phyloP scores from a whole-genome alignment of 768 basidiomycete genomes.

The Agrocybe chaxingu region DNA sequence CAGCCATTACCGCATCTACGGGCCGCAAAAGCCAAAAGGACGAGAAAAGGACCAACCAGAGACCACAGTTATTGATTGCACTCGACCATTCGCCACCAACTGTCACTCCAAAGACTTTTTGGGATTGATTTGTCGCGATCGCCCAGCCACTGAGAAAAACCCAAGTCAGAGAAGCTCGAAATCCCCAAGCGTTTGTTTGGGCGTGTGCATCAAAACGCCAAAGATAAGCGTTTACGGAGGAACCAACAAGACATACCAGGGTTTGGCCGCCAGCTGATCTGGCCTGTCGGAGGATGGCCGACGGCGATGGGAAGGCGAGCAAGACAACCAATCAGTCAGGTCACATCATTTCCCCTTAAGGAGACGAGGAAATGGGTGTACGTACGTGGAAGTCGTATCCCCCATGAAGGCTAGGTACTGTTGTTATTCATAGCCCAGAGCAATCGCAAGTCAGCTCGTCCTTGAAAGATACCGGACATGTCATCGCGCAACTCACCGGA shows the following conservation, averaged over 20 bases:
- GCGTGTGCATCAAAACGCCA: constrained; percentile 11
- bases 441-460: constrained; percentile 8
- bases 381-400: constrained; percentile 37
- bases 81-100: constrained; percentile 81
- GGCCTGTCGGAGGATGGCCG: constrained; percentile 22
- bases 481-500: constrained; percentile 46
- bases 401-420: constrained; percentile 45
- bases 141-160: constrained; percentile 40
- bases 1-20: constrained; percentile 10
- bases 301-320: neutral
- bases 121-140: constrained; percentile 55
- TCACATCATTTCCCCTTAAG: constrained; percentile 10
- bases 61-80: constrained; percentile 75
- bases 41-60: constrained; percentile 40
- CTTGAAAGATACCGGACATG: constrained; percentile 3
- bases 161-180: constrained; percentile 18
- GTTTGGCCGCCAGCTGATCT: constrained; percentile 37
- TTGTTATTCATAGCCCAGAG: constrained; percentile 10
- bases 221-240: constrained; percentile 9
- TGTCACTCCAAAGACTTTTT: constrained; percentile 72
- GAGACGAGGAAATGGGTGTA: constrained; percentile 5
- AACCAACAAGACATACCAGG: constrained; percentile 32
- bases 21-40: constrained; percentile 5
- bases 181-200: constrained; percentile 14
- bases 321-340: constrained; percentile 1